Evolutionary conservation across 2,329 filamentous ascomycete genomes (phyloP).

Genomic region (Diaporthe citri): DNA sequence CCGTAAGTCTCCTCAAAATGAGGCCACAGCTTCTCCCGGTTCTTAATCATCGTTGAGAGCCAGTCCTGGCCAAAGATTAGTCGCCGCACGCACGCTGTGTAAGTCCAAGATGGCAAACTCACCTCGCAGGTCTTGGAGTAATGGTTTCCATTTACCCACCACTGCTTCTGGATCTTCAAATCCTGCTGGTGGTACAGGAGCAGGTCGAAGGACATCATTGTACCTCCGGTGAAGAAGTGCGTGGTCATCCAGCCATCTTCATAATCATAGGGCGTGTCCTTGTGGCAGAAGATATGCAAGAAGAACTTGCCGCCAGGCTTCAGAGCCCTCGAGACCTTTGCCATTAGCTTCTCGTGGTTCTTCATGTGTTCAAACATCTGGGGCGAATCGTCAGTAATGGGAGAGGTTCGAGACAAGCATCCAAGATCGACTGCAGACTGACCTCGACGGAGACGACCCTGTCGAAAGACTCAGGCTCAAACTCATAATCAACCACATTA

Average conservation of each 20-base stretch:
- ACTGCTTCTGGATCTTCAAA: conserved; percentile 70
- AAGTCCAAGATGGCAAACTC: conserved; percentile 40
- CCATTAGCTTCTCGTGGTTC: conserved; percentile 77
- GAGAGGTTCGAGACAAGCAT: neutral
- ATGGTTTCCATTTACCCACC: conserved; percentile 78
- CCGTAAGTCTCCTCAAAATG: conserved; percentile 75
- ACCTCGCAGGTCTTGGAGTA: conserved; percentile 79
- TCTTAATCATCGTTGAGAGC: conserved; percentile 70
- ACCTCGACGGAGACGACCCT: conserved; percentile 75
- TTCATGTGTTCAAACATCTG: conserved; percentile 83
- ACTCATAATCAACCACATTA: conserved; percentile 75
- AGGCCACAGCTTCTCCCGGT: conserved; percentile 73
- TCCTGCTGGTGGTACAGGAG: conserved; percentile 76
- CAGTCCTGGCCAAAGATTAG: conserved; percentile 62
- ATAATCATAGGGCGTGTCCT: conserved; percentile 76
- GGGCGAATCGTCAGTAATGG: neutral
- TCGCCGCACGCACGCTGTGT: neutral
- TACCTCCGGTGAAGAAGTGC: conserved; percentile 80
- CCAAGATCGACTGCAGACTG: neutral
- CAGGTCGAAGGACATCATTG: conserved; percentile 77
- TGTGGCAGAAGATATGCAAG: conserved; percentile 77
- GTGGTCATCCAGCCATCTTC: conserved; percentile 81
- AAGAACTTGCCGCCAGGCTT: conserved; percentile 76
- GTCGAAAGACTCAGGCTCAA: conserved; percentile 69
- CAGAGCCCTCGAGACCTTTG: conserved; percentile 70